Evolutionary conservation across 1,284 basidiomycete species (phyloP), one percentile per base, ranked within the genome.

Genomic region (Fomitopsis pinicola): DNA sequence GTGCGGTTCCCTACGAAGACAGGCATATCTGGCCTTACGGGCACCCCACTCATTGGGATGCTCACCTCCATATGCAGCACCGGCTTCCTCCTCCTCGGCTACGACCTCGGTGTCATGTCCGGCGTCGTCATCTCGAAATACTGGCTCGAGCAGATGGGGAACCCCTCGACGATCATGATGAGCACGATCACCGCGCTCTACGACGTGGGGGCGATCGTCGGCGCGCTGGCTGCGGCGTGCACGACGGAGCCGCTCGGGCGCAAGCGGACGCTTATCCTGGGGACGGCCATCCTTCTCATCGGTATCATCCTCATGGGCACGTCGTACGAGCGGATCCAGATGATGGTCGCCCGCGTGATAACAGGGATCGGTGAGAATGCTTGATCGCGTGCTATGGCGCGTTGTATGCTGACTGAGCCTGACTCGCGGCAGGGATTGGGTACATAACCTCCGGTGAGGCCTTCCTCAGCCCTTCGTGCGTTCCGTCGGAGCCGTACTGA

Each of bases 291-390:
- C 42, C 82, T 83, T 78, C 71, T 80, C 30, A 67, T 80, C n/a
- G 81, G 81, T 17, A 76, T 73, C 59, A 67, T 75, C 69, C 50
- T 63, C 22, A 63, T 63, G 62, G 62, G 62, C 42, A 48, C 55
- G 14, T 57, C 59, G 26, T 55, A 57, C 30, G 62, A 58, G 52
- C 55, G 62, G 40, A 55, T 60, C 6, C 76, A 83, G 64, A 75
- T 85, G 59, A 79, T 80, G 46, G 76, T 81, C 3, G 82, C 82
- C n/a, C 74, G 83, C 15, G 76, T 85, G 33, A 73, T 85, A 14
- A 82, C 81, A 1, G 83, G 82, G 12, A 73, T 83, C 19, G 62
- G 76, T 78, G 60, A 62, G 74, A 63, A 7, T 17, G 52, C 19
- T 40, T n/a, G 30, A n/a, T 22, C 10, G 19, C 8, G 58, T 19